A percentile compares a stretch with the other conserved stretches of the same genome.
phyloP scores from a whole-genome alignment of 139 green algal genomes.

The Axilococcus clingmanii region DNA sequence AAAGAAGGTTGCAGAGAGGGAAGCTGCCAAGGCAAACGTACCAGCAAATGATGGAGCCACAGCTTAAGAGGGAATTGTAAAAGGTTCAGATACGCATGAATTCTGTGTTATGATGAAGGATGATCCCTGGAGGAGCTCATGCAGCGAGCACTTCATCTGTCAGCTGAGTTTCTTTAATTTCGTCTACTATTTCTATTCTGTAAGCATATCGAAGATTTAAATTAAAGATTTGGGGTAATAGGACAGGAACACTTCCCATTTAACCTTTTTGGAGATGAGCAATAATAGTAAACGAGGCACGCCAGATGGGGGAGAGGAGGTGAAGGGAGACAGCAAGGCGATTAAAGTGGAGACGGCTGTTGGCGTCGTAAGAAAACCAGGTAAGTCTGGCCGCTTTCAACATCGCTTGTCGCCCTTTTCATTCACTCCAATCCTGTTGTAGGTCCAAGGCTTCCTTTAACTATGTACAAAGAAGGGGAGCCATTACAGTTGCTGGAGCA shows the following conservation, averaged over 20 bases:
- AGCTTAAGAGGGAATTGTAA: not conserved
- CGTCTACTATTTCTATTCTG: too few species aligned
- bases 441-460: constrained; percentile 20
- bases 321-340: constrained; percentile 1
- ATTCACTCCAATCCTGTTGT: not conserved
- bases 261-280: too few species aligned
- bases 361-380: constrained; percentile 13
- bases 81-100: not conserved
- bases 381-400: not conserved
- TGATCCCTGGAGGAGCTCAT: too few species aligned
- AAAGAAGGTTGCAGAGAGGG: constrained; percentile 69
- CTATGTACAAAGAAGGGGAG: constrained; percentile 36
- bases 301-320: not conserved
- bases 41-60: not conserved
- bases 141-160: too few species aligned
- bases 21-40: constrained; percentile 22
- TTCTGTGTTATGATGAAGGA: too few species aligned
- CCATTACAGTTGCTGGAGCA: constrained; percentile 19
- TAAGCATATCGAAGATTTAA: too few species aligned
- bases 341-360: constrained; percentile 1
- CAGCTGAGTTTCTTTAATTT: too few species aligned
- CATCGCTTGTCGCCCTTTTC: too few species aligned
- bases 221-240: too few species aligned
- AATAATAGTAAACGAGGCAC: too few species aligned
- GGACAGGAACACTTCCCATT: too few species aligned